Conservation (phyloP, 1,284 basidiomycete genomes). For the Leucoagaricus sp. region DNA sequence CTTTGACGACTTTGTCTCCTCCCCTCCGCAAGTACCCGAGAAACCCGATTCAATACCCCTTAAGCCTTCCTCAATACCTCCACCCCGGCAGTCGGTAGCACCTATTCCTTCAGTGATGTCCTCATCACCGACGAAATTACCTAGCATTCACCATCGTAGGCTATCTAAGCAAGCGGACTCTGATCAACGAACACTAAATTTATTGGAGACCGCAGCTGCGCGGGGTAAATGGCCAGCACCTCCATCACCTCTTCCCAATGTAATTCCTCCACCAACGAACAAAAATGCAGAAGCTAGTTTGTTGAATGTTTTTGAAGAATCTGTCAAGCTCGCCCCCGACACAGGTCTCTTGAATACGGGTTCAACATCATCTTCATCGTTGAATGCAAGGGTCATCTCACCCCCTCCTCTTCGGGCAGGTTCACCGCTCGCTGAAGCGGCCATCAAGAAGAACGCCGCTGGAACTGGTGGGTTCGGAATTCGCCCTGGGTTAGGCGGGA, state of each 20-base stretch:
- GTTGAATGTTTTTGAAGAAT: slow-evolving; percentile 13
- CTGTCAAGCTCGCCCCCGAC: neutral
- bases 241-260: slow-evolving; percentile 51
- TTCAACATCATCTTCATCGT: neutral
- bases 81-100: slow-evolving; percentile 1
- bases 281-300: slow-evolving; percentile 15
- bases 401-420: neutral
- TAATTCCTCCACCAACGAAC: slow-evolving; percentile 38
- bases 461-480: neutral
- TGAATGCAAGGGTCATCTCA: neutral
- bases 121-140: slow-evolving; percentile 20
- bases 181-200: slow-evolving; percentile 55
- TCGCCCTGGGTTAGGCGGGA: neutral
- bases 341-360: neutral
- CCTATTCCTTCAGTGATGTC: slow-evolving; percentile 10
- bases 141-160: slow-evolving; percentile 27
- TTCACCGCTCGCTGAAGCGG: neutral
- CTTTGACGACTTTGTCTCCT: slow-evolving; percentile 45
- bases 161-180: slow-evolving; percentile 35
- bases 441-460: neutral
- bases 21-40: slow-evolving; percentile 45
- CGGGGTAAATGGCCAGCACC: slow-evolving; percentile 63
- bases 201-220: slow-evolving; percentile 56
- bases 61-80: slow-evolving; percentile 15
- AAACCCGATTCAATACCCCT: slow-evolving; percentile 28